Percentiles rank a stretch among this genome's conserved stretches.
Evolutionary conservation across 495 filamentous ascomycete genomes (phyloP).

Genomic region (Parachaetomium inaequale): DNA sequence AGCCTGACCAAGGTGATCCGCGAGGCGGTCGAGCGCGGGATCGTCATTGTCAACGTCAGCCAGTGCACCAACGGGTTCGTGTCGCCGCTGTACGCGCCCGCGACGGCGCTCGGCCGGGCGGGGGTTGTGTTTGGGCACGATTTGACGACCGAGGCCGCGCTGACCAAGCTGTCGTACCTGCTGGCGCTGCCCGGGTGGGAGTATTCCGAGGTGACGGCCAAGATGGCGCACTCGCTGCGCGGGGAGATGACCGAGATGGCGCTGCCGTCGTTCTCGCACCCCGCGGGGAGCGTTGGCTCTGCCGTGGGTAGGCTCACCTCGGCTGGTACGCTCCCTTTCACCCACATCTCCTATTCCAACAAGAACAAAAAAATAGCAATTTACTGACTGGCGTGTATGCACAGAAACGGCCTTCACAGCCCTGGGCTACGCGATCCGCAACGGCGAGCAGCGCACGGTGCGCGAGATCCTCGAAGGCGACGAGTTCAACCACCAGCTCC

Average conservation of each 20-base stretch:
- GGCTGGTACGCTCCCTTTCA: slow-evolving; percentile 25
- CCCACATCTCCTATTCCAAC: not conserved
- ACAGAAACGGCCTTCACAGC: slow-evolving; percentile 59
- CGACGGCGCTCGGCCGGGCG: slow-evolving; percentile 78
- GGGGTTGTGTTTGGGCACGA: slow-evolving; percentile 93
- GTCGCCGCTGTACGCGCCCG: slow-evolving; percentile 85
- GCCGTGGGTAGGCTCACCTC: slow-evolving; percentile 34
- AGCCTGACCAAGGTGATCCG: slow-evolving; percentile 77
- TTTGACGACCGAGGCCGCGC: slow-evolving; percentile 87
- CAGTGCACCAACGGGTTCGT: slow-evolving; percentile 90
- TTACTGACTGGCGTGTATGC: not conserved
- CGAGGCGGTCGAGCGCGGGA: slow-evolving; percentile 71
- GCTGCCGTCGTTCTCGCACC: slow-evolving; percentile 65
- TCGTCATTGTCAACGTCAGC: slow-evolving; percentile 88
- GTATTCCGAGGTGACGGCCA: slow-evolving; percentile 57
- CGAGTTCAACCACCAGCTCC: slow-evolving; percentile 52
- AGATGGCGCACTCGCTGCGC: slow-evolving; percentile 73
- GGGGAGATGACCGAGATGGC: slow-evolving; percentile 81
- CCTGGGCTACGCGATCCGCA: slow-evolving; percentile 76
- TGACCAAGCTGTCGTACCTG: slow-evolving; percentile 90
- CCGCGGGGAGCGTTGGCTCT: slow-evolving; percentile 47
- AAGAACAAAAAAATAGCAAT: slow-evolving; percentile 11
- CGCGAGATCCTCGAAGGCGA: slow-evolving; percentile 63
- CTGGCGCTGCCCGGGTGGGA: slow-evolving; percentile 64
- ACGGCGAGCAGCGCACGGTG: slow-evolving; percentile 63